Percentiles rank a stretch among this genome's conserved stretches.
These are phyloP conservation scores for Chamaecyparis obtusa DNA, from an alignment of 75 land plant genomes.

Conservation along the genomic window DNA sequence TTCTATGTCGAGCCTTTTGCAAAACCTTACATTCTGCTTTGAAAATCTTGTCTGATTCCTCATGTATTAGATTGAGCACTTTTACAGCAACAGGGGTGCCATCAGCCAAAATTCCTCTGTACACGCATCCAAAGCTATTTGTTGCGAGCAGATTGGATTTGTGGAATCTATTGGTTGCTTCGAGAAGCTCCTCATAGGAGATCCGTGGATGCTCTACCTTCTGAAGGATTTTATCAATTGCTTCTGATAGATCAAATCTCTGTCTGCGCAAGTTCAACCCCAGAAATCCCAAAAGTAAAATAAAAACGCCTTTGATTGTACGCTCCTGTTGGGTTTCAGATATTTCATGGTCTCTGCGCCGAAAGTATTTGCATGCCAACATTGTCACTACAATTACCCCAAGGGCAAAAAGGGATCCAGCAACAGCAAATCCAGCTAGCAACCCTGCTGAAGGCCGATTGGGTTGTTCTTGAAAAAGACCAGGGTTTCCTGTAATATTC, in stretches of 20 bases:
- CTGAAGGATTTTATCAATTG: not conserved
- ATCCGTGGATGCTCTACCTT: no score
- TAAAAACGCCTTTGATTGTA: not conserved
- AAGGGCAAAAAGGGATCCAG: constrained; percentile 13
- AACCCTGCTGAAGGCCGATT: not conserved
- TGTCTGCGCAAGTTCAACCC: not conserved
- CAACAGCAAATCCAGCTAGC: constrained; percentile 5
- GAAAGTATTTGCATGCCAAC: constrained; percentile 1
- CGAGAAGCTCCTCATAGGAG: no score
- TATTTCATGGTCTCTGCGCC: constrained; percentile 11
- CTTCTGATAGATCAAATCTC: not conserved
- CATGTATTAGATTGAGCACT: not conserved
- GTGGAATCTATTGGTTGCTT: not conserved
- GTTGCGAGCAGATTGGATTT: not conserved
- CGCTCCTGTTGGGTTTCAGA: not conserved
- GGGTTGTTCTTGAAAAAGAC: constrained; percentile 2
- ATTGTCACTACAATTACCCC: not conserved
- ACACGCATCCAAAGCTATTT: not conserved
- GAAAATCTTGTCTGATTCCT: constrained; percentile 25
- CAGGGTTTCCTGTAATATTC: constrained; percentile 16
- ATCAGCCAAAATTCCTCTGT: no score
- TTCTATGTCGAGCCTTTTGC: constrained; percentile 27
- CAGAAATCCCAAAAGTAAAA: not conserved
- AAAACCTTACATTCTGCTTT: constrained; percentile 28
- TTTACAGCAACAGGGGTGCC: no score